Percentiles rank a stretch among this genome's conserved stretches.
Conservation (phyloP, 2,329 filamentous ascomycete genomes). For the Setomelanomma holmii region DNA sequence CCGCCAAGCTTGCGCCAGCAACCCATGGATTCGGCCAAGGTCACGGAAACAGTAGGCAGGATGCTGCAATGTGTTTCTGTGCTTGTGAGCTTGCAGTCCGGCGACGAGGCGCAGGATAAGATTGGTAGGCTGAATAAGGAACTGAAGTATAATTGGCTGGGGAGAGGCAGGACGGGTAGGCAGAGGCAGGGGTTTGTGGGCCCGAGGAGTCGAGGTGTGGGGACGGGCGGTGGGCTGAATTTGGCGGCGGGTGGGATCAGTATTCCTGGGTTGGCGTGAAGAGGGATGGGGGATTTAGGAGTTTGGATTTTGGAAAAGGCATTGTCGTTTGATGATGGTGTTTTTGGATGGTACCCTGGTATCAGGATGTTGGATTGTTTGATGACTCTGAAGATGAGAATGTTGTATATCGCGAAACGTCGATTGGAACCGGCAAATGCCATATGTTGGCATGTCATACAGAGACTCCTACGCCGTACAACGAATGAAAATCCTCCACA, state of each 20-base stretch:
- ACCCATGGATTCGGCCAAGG: conserved; percentile 67
- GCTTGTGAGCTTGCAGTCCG: conserved; percentile 75
- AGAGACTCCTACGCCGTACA: too few relatives aligned
- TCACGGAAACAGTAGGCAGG: conserved; percentile 91
- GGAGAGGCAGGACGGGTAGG: conserved; percentile 84
- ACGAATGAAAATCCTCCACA: too few relatives aligned
- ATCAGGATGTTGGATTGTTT: background rate
- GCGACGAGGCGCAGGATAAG: conserved; percentile 76
- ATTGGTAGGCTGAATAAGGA: conserved; percentile 85
- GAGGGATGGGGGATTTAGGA: background rate
- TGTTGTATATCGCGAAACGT: background rate
- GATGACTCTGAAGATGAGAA: background rate
- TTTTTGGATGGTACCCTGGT: background rate
- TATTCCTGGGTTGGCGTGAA: background rate
- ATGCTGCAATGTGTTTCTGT: conserved; percentile 98
- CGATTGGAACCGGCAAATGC: too few relatives aligned
- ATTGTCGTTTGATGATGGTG: background rate
- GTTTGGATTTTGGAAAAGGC: background rate
- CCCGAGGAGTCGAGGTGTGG: conserved; percentile 14
- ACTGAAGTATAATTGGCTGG: conserved; percentile 96
- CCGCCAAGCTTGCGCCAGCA: conserved; percentile 33
- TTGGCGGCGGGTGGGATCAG: conserved; percentile 4
- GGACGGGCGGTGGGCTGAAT: conserved; percentile 11
- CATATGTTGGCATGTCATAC: too few relatives aligned
- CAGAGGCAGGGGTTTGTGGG: conserved; percentile 92